Evolutionary conservation across 208 protist genomes (phyloP), one percentile per base, ranked within the genome.

Genomic region (Trypanosoma melophagium): DNA sequence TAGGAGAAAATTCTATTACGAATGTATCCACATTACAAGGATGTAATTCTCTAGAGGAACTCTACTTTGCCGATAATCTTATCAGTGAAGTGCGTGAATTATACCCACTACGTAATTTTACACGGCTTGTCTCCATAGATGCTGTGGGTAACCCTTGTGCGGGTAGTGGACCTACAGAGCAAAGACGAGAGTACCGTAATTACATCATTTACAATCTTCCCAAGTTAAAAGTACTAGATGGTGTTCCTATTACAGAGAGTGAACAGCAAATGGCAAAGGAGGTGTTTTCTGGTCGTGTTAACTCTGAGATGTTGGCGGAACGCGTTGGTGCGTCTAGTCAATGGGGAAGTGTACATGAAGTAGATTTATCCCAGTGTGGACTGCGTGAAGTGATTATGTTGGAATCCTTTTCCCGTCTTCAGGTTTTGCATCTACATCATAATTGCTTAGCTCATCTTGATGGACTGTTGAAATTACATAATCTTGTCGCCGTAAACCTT

Each of bases 191-290:
- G 41, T 92, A 89, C 63, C 81, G 96, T 5, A 63, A 76, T 35
- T 98, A 94, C 77, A 42, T 92, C 62, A 74, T 98, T n/a, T 97
- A 93, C 73, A 83, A 93, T 60, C 81, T 98, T 24, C 85, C 84
- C 5, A 86, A 84, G 62, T 80, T 98, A 49, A 98, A 97, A 81
- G 92, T 97, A 62, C 75, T 97, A 5, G 84, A 96, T 77, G 85
- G 88, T 5, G 55, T 84, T 21, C 59, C 87, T 52, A 90, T 97
- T 45, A 71, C 80, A 0, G 72, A 74, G 1, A 51, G 55, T 2
- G 89, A 96, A 53, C 69, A 66, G 21, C 79, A 84, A 58, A 74
- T 68, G 2, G 88, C 92, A 40, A 71, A 76, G 17, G 84, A 90
- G 17, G 67, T 74, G 25, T 94, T 94, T 71, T 78, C 88, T 3